phyloP scores from a whole-genome alignment of 2,329 filamentous ascomycete genomes.

The Chlorencoelia australis region DNA sequence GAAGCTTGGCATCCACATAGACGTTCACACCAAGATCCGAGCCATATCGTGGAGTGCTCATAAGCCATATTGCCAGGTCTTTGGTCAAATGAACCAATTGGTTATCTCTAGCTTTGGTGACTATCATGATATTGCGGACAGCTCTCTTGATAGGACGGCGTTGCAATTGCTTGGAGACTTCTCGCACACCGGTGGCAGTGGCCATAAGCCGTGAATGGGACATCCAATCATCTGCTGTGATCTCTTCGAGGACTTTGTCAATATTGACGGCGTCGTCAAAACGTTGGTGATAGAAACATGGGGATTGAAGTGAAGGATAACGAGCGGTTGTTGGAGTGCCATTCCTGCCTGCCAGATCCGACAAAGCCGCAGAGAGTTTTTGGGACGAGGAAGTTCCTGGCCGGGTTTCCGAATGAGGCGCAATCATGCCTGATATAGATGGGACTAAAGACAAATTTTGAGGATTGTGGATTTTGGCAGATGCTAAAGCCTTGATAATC shows the following conservation, averaged over 20 bases:
- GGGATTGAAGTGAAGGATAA: constrained; percentile 70
- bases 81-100: constrained; percentile 80
- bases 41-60: constrained; percentile 81
- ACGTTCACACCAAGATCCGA: constrained; percentile 88
- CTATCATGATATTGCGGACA: constrained; percentile 93
- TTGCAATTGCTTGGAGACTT: constrained; percentile 92
- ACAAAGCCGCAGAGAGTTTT: constrained; percentile 50
- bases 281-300: constrained; percentile 95
- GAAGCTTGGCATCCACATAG: constrained; percentile 94
- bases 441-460: constrained; percentile 21
- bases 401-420: constrained; percentile 12
- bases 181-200: constrained; percentile 87
- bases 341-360: constrained; percentile 34
- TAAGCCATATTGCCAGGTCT: constrained; percentile 79
- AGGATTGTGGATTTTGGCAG: constrained; percentile 50
- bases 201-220: constrained; percentile 91
- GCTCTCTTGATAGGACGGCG: constrained; percentile 84
- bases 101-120: constrained; percentile 96
- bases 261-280: constrained; percentile 96
- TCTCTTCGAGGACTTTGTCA: constrained; percentile 89
- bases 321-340: constrained; percentile 29
- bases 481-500: constrained; percentile 72
- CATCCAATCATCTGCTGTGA: constrained; percentile 78
- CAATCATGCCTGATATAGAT: constrained; percentile 4
- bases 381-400: constrained; percentile 34